phyloP scores from a whole-genome alignment of 176 grass and related monocot species.

The Carex parvula region DNA sequence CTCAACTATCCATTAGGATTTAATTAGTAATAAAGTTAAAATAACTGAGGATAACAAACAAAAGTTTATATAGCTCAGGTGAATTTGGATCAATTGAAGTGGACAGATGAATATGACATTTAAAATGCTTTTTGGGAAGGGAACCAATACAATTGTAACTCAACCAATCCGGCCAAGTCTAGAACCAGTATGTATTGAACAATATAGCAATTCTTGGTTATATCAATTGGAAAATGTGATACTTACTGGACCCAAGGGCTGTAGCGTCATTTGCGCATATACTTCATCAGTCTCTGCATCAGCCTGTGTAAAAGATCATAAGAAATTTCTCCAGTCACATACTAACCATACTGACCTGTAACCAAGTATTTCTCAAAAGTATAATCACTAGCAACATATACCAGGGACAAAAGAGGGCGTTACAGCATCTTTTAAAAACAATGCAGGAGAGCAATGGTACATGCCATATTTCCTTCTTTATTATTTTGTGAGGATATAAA shows the following conservation, averaged over 20 bases:
- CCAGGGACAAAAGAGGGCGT: too few species aligned
- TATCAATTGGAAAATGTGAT: background rate
- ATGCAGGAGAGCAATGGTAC: too few species aligned
- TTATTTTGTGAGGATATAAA: too few species aligned
- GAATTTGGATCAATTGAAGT: background rate
- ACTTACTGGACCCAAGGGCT: conserved; percentile 77
- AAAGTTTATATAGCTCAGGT: background rate
- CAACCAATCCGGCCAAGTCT: background rate
- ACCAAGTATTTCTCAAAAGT: background rate
- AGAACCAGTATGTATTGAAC: background rate
- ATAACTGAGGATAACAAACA: background rate
- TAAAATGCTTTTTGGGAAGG: background rate
- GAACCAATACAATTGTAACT: background rate
- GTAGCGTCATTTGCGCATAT: conserved; percentile 95
- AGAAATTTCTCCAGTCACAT: background rate
- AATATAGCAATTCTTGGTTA: background rate
- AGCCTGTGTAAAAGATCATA: conserved; percentile 47
- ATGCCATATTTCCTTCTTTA: too few species aligned
- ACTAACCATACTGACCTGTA: background rate
- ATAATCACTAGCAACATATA: background rate
- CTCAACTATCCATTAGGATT: background rate
- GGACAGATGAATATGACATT: background rate
- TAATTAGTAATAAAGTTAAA: background rate
- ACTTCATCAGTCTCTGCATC: conserved; percentile 96
- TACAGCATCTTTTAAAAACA: too few species aligned